Conservation (phyloP, 495 filamentous ascomycete species). For the Trichoderma orchidacearum region DNA sequence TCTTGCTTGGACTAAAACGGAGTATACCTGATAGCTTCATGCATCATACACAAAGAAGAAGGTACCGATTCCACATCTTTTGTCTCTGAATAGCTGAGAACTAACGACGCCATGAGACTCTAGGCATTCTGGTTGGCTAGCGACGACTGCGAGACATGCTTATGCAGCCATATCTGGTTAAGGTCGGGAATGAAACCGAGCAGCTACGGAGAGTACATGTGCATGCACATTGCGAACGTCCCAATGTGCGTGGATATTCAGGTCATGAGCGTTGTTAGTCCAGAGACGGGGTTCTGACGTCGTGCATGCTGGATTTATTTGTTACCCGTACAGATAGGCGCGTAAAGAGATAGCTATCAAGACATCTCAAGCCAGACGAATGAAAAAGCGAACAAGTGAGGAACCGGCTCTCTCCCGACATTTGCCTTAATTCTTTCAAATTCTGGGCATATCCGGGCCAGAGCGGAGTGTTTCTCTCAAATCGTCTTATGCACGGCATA, state of each 20-base stretch:
- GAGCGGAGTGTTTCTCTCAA: too few species aligned
- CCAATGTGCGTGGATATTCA: background rate
- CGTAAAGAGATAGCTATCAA: too few species aligned
- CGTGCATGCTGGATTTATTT: too few species aligned
- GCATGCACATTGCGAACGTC: background rate
- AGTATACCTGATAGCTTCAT: background rate
- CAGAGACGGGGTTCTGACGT: too few species aligned
- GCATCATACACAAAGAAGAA: background rate
- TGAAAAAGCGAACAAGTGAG: too few species aligned
- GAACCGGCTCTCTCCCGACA: too few species aligned
- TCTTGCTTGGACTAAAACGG: background rate
- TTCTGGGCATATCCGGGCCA: too few species aligned
- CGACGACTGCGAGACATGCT: background rate
- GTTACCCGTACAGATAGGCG: too few species aligned
- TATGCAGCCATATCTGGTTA: background rate
- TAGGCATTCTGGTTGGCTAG: background rate
- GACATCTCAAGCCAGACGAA: too few species aligned
- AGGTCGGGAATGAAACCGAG: background rate
- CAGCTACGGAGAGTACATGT: background rate
- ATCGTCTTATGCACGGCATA: too few species aligned
- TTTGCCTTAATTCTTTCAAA: too few species aligned
- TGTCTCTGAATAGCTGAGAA: background rate
- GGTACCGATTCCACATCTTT: background rate
- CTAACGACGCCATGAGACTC: background rate
- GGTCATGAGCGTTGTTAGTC: background rate